Base-by-base conservation (phyloP, 371 early-diverging fungal species). In the Haplosporangium sp. region DNA sequence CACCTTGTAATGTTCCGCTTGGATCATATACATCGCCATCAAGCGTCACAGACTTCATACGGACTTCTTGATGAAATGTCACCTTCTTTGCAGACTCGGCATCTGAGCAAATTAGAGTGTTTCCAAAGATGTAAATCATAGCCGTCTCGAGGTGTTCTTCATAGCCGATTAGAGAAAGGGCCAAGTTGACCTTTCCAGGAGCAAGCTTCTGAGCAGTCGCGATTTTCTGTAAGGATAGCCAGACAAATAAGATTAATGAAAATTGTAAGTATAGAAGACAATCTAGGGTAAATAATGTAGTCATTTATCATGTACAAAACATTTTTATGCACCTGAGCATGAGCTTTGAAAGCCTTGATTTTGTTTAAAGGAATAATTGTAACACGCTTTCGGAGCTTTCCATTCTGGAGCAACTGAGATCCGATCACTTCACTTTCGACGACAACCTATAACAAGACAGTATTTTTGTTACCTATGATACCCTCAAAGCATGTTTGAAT, bases 21-120 rank as follows among this genome's bases (percentile, higher is more conserved):
- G 99, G 99, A 75, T 99, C 99, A 86, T 99, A 99, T 5, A 98
- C 89, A 85, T 99, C 99, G 39, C 99, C 99, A 60, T 99, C 99
- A 1, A 95, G 71, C 0, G 99, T 99, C 6, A 99, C 97, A 17
- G 97, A 96, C 65, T 94, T 94, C 60, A 91, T 82, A 15, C 89
- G 88, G 42, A 99, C 89, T 13, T 85, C 76, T 55, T 90, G 88
- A 84, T 97, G 88, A 85, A 96, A 99, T 0, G 99, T 96, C 15
- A 97, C 93, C 48, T 85, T 84, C 70, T 96, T 95, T 3, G 98
- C 98, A 0, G 94, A 89, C 13, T 92, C 91, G 0, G 93, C 89
- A 79, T 98, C 97, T 45, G 93, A 85, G 84, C 98, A 97, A 50
- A 99, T 90, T 60, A 98, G 88, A 2, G 97, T 97, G 60, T 85